A percentile compares a stretch with the other conserved stretches of the same genome.
Evolutionary conservation across 2,329 filamentous ascomycete species (phyloP).

Genomic region (Colletotrichum sp.): DNA sequence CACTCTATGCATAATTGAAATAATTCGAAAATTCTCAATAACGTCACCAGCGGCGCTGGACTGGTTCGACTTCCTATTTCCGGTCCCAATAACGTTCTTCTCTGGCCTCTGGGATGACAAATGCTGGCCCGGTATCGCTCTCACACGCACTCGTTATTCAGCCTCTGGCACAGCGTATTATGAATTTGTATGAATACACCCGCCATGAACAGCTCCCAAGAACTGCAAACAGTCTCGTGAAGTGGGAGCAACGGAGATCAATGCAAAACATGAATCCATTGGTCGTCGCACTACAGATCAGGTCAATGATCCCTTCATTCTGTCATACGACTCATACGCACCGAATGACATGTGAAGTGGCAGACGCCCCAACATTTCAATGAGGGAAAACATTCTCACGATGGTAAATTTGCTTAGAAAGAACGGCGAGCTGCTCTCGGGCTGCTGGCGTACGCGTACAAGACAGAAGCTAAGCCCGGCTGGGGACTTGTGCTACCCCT

Average conservation of each 20-base stretch:
- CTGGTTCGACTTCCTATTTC: not conserved
- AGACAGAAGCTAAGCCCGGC: not conserved
- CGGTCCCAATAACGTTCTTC: not conserved
- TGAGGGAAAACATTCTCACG: not conserved
- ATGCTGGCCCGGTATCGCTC: not conserved
- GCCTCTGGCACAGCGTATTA: not conserved
- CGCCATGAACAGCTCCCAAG: not conserved
- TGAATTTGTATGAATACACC: accelerated
- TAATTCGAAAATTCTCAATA: not conserved
- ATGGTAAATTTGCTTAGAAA: not conserved
- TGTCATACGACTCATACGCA: not conserved
- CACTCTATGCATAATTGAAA: not conserved
- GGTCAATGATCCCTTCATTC: not conserved
- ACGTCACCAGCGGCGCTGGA: not conserved
- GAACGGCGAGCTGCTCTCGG: not conserved
- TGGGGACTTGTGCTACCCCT: not conserved
- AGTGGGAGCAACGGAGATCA: not conserved
- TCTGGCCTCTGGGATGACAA: not conserved
- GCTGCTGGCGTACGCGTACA: not conserved
- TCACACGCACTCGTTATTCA: not conserved
- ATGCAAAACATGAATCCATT: not conserved
- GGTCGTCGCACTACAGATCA: not conserved
- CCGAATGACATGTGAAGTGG: not conserved
- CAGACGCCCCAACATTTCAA: not conserved
- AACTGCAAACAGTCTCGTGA: not conserved